Base-by-base conservation (phyloP, 2,329 filamentous ascomycete genomes). In the Verticillium nonalfalfae region DNA sequence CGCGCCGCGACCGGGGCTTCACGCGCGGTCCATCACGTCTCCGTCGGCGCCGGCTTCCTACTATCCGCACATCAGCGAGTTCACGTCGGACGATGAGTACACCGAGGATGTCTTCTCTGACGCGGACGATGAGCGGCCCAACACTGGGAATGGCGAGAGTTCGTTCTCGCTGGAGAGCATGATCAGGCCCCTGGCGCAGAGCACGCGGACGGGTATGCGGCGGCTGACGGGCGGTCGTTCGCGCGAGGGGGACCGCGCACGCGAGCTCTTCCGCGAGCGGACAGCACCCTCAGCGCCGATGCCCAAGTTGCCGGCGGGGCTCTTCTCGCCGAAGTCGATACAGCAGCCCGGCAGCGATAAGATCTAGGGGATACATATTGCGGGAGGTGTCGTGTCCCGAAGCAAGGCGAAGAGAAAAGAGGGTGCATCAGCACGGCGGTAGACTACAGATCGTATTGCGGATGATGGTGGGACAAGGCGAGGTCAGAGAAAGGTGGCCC, bases 1-100 rank as follows among this genome's bases (percentile, higher is more conserved):
- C 14, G 69, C 78, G 10, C 74, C 75, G 7, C 81, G 92, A 5
- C 90, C 91, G 0, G 84, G 83, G 2, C 78, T 96, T 21, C 93
- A 97, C 71, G 84, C 86, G 6, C 87, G 94, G 18, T 96, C 92
- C 13, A 85, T 96, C 59, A 97, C 94, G 0, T 96, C 91, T 0
- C 93, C 94, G 1, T 85, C 85, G 7, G 79, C 83, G 6, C 79
- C 85, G 11, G 75, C 81, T 6, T 81, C 81, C 7, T 82, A 84
- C 67, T 80, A 86, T 64, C 73, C 79, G 11, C 81, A 81, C 38
- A 79, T 85, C 60, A 80, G 80, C 40, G 86, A 90, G 13, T 81
- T 90, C 57, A 79, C 87, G 2, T 91, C 89, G 0, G 90, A 96
- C 62, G 92, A 96, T 61, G 93, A 97, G 66, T 80, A 83, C 54